These are phyloP conservation scores for Claviceps digitariae DNA, from an alignment of 2,329 filamentous ascomycete species.

Conservation along the genomic window DNA sequence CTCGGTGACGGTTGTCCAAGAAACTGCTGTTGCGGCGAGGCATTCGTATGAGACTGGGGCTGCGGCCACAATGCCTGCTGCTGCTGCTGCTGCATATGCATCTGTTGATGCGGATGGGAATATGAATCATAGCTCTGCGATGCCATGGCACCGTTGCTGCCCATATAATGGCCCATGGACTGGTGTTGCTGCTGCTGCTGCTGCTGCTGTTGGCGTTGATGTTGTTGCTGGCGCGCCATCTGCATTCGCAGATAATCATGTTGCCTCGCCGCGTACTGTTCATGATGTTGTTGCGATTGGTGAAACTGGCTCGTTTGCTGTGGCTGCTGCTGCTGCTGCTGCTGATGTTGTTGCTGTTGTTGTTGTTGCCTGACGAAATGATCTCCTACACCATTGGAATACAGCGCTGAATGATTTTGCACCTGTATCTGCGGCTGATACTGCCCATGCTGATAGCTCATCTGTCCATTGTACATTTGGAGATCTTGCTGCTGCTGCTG, in stretches of 20 bases:
- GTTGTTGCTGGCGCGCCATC: constrained; percentile 12
- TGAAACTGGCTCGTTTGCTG: constrained; percentile 9
- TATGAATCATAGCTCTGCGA: constrained; percentile 10
- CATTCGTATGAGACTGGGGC: constrained; percentile 11
- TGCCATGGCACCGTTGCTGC: background rate
- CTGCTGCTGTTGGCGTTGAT: constrained; percentile 8
- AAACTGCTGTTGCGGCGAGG: constrained; percentile 5
- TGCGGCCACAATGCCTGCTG: constrained; percentile 4
- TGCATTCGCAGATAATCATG: constrained; percentile 12
- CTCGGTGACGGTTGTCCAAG: constrained; percentile 3
- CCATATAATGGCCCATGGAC: constrained; percentile 1
- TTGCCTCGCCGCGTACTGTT: constrained; percentile 11
- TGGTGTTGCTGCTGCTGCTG: constrained; percentile 6
- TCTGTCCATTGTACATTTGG: constrained; percentile 13
- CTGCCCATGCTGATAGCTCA: constrained; percentile 11
- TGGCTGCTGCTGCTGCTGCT: constrained; percentile 10
- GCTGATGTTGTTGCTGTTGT: constrained; percentile 7
- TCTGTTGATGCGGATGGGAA: constrained; percentile 10
- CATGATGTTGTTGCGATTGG: constrained; percentile 11
- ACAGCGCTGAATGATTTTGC: constrained; percentile 10
- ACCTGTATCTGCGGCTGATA: constrained; percentile 13
- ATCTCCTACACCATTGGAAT: constrained; percentile 3
- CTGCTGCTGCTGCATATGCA: background rate
- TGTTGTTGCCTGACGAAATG: constrained; percentile 9
- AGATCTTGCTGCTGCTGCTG: constrained; percentile 6